Percentiles rank a stretch among this genome's conserved stretches.
Evolutionary conservation across 2,329 filamentous ascomycete genomes (phyloP).

Genomic region (Teratosphaeria pseudoeucalypti): DNA sequence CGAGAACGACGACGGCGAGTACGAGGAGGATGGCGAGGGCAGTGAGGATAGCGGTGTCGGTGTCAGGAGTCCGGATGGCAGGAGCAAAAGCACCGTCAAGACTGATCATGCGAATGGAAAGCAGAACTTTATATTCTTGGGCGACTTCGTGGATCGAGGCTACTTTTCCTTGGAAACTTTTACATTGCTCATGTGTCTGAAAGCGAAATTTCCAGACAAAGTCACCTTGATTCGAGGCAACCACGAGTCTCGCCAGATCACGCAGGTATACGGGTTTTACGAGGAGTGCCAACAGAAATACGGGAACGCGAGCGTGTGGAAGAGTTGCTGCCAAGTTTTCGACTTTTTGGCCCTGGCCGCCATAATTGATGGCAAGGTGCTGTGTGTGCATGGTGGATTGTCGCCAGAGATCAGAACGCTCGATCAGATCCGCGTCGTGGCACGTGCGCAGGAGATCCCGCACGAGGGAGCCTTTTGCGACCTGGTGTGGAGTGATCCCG

Average conservation of each 20-base stretch:
- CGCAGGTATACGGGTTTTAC: slow-evolving; percentile 69
- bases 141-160: slow-evolving; percentile 64
- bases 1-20: slow-evolving; percentile 34
- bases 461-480: slow-evolving; percentile 71
- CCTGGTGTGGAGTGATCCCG: slow-evolving; percentile 66
- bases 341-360: slow-evolving; percentile 66
- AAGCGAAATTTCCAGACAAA: slow-evolving; percentile 62
- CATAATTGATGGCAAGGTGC: slow-evolving; percentile 62
- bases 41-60: slow-evolving; percentile 34
- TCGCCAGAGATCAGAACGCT: slow-evolving; percentile 64
- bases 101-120: slow-evolving; percentile 42
- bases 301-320: slow-evolving; percentile 68
- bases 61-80: slow-evolving; percentile 26
- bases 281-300: slow-evolving; percentile 70
- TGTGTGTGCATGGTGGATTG: slow-evolving; percentile 62
- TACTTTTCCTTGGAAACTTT: slow-evolving; percentile 67
- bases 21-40: slow-evolving; percentile 41
- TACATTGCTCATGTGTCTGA: slow-evolving; percentile 61
- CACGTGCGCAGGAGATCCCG: slow-evolving; percentile 64
- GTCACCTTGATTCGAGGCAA: slow-evolving; percentile 66
- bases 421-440: slow-evolving; percentile 65
- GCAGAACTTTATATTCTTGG: slow-evolving; percentile 63
- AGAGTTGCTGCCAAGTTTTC: slow-evolving; percentile 68
- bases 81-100: slow-evolving; percentile 28
- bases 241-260: slow-evolving; percentile 68